A percentile compares a stretch with the other conserved stretches of the same genome.
phyloP scores from a whole-genome alignment of 805 yeast species.

The Starmerella etchellsii region DNA sequence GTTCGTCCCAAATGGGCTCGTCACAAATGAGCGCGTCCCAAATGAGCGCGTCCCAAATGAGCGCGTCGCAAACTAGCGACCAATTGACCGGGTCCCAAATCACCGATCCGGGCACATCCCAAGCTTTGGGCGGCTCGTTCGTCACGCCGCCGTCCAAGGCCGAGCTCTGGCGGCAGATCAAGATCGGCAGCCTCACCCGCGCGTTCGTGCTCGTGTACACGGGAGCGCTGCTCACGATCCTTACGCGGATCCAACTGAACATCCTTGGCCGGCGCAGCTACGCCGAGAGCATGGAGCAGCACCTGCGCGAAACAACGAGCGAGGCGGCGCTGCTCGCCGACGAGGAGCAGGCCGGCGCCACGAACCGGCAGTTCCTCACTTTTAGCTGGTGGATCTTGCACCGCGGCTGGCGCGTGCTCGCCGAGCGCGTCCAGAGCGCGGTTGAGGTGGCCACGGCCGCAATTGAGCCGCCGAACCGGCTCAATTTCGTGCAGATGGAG shows the following conservation, averaged over 20 bases:
- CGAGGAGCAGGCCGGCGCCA: slow-evolving; percentile 26
- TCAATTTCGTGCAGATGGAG: slow-evolving; percentile 49
- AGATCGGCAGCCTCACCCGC: slow-evolving; percentile 60
- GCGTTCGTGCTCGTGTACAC: slow-evolving; percentile 59
- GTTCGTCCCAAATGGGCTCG: slow-evolving; percentile 5
- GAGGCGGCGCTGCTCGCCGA: slow-evolving; percentile 20
- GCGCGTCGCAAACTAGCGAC: neutral
- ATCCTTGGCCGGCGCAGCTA: slow-evolving; percentile 79
- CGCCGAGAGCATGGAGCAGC: slow-evolving; percentile 57
- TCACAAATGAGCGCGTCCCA: neutral
- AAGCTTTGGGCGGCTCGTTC: slow-evolving; percentile 12
- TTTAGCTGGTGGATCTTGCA: slow-evolving; percentile 90
- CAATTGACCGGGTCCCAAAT: neutral
- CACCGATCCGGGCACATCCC: neutral
- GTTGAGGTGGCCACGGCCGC: slow-evolving; percentile 50
- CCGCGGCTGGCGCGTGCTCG: slow-evolving; percentile 61
- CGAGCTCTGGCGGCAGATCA: slow-evolving; percentile 74
- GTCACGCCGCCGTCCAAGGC: slow-evolving; percentile 37
- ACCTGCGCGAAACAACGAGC: slow-evolving; percentile 36
- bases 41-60: neutral
- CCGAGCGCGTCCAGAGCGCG: slow-evolving; percentile 39
- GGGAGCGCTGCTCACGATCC: slow-evolving; percentile 53
- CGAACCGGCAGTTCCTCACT: slow-evolving; percentile 68
- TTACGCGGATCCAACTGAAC: slow-evolving; percentile 77
- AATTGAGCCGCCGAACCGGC: slow-evolving; percentile 59